A percentile compares a stretch with the other conserved stretches of the same genome.
These are phyloP conservation scores for Zelonia costaricensis DNA, from an alignment of 208 protist species.

Conservation along the genomic window DNA sequence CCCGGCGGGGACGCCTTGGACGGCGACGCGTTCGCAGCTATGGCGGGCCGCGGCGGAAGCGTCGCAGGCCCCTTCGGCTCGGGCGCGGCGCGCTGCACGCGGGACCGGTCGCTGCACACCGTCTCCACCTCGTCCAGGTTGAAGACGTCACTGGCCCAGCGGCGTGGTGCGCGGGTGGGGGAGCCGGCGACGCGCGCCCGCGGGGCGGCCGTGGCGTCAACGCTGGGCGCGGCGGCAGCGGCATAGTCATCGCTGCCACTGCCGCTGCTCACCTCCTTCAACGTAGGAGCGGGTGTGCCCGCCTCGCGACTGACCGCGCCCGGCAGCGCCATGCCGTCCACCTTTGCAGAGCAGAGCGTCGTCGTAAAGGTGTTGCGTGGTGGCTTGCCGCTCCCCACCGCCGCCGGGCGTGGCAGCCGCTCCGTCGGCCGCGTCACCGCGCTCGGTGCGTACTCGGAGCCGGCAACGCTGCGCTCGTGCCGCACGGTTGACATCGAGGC, in stretches of 20 bases:
- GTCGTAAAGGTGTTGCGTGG: constrained; percentile 35
- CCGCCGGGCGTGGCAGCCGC: not conserved
- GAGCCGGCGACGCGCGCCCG: constrained; percentile 1
- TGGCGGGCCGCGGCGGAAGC: constrained; percentile 34
- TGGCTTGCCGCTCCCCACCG: not conserved
- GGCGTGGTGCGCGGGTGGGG: constrained; percentile 7
- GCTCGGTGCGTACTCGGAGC: not conserved
- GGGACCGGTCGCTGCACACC: constrained; percentile 34
- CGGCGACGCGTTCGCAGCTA: not conserved
- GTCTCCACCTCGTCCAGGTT: constrained; percentile 31
- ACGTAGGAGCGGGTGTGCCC: no score
- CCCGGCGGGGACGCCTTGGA: no score
- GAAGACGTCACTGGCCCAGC: constrained; percentile 28
- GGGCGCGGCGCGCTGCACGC: constrained; percentile 6
- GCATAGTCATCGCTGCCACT: not conserved
- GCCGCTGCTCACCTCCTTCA: no score
- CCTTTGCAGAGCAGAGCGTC: constrained; percentile 19
- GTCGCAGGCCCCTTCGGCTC: constrained; percentile 14
- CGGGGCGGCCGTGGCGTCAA: not conserved
- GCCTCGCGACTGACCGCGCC: not conserved
- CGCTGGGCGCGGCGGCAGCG: not conserved
- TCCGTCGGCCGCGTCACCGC: not conserved
- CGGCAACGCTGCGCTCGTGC: constrained; percentile 6
- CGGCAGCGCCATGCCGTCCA: not conserved
- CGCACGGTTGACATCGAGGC: constrained; percentile 42